Conservation (phyloP, 1,139 yeast genomes). For the Taphrina deformans region DNA sequence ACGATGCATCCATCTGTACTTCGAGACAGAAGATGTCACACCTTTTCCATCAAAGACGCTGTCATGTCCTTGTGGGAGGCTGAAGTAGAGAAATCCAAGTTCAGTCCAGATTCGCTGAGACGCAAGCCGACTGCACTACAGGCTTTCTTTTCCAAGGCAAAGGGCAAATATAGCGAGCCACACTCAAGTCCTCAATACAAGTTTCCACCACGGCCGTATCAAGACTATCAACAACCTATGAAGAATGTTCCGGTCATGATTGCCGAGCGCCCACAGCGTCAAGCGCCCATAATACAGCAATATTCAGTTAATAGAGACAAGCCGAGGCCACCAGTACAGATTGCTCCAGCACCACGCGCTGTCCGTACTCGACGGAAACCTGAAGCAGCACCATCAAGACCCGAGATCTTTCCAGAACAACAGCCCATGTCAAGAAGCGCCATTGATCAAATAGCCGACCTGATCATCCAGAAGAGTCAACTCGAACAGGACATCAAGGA, state of each 20-base stretch:
- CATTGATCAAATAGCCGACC: conserved; percentile 22
- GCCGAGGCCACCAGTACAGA: background rate
- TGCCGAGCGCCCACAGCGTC: background rate
- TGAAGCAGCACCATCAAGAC: background rate
- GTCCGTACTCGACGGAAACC: background rate
- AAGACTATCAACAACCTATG: background rate
- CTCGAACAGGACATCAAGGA: conserved; percentile 20
- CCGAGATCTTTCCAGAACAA: background rate
- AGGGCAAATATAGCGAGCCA: background rate
- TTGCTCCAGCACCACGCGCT: background rate
- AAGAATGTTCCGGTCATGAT: background rate
- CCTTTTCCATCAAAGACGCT: background rate
- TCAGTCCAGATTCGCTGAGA: conserved; percentile 6
- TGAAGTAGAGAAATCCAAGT: conserved; percentile 16
- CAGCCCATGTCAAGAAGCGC: background rate
- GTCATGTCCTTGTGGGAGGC: conserved; percentile 17
- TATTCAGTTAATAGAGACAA: background rate
- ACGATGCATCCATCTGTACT: background rate
- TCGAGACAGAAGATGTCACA: background rate
- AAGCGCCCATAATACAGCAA: background rate
- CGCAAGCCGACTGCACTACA: background rate
- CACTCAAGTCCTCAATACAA: background rate
- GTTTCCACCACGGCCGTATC: background rate
- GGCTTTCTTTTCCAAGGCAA: background rate
- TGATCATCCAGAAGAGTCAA: conserved; percentile 24